These are phyloP conservation scores for Aspergillus sp. DNA, from an alignment of 2,329 filamentous ascomycete genomes.

Conservation along the genomic window DNA sequence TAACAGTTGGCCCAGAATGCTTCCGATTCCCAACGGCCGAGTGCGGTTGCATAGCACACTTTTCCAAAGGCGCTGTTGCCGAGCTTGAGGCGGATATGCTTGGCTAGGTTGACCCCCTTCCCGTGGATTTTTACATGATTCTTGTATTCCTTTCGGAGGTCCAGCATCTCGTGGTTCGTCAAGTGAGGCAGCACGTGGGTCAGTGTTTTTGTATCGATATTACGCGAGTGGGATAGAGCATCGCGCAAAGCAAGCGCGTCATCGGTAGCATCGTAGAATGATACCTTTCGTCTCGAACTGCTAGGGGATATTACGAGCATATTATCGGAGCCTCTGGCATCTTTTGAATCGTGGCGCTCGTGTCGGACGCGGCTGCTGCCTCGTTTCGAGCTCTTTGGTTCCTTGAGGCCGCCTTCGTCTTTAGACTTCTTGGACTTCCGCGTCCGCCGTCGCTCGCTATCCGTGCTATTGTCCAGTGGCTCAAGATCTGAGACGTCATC, in stretches of 20 bases:
- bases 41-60: slow-evolving; percentile 82
- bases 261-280: slow-evolving; percentile 79
- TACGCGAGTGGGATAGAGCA: slow-evolving; percentile 67
- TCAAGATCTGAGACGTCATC: slow-evolving; percentile 55
- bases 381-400: slow-evolving; percentile 25
- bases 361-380: slow-evolving; percentile 25
- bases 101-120: slow-evolving; percentile 52
- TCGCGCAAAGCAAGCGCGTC: slow-evolving; percentile 75
- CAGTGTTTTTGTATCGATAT: slow-evolving; percentile 68
- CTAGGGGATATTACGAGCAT: slow-evolving; percentile 46
- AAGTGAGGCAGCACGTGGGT: slow-evolving; percentile 82
- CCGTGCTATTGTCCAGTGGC: slow-evolving; percentile 35
- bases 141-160: slow-evolving; percentile 88
- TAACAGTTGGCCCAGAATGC: slow-evolving; percentile 98
- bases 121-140: slow-evolving; percentile 68
- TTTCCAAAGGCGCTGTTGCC: slow-evolving; percentile 70
- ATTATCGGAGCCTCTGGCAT: slow-evolving; percentile 35
- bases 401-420: slow-evolving; percentile 32
- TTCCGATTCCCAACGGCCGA: slow-evolving; percentile 89
- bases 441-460: slow-evolving; percentile 27
- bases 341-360: slow-evolving; percentile 26
- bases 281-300: slow-evolving; percentile 59
- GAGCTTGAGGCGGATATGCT: slow-evolving; percentile 49
- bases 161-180: slow-evolving; percentile 82
- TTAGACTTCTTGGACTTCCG: slow-evolving; percentile 27